Conservation (phyloP, 768 basidiomycete genomes). For the Pisolithus tinctorius region DNA sequence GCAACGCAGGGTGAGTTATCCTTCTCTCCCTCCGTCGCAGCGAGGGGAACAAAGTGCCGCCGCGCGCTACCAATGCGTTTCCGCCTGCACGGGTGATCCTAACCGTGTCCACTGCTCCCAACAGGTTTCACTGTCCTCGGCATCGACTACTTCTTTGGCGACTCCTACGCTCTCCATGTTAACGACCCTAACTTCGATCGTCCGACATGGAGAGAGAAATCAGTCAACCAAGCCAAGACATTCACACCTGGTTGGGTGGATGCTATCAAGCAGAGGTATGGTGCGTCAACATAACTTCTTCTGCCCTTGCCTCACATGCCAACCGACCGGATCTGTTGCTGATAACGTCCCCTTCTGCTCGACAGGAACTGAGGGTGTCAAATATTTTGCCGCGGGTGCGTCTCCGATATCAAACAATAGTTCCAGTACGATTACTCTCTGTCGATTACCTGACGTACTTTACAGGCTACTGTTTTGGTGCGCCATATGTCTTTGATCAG, state of each 20-base stretch:
- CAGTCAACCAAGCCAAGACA: slow-evolving; percentile 30
- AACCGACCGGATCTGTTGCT: not conserved
- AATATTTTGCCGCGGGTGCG: slow-evolving; percentile 43
- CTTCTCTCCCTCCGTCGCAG: not conserved
- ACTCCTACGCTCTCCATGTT: slow-evolving; percentile 38
- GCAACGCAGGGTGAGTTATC: slow-evolving; percentile 44
- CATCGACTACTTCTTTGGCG: slow-evolving; percentile 60
- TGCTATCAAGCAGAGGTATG: slow-evolving; percentile 42
- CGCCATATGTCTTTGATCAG: slow-evolving; percentile 42
- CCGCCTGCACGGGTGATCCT: not conserved
- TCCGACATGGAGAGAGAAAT: slow-evolving; percentile 35
- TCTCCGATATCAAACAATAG: not conserved
- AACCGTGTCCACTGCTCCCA: not conserved
- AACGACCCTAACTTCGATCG: slow-evolving; percentile 33
- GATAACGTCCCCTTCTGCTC: not conserved
- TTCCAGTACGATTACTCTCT: not conserved
- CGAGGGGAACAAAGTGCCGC: not conserved
- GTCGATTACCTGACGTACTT: not conserved
- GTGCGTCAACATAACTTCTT: slow-evolving; percentile 17
- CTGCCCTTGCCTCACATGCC: no score
- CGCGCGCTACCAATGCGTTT: not conserved
- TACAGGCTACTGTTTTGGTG: slow-evolving; percentile 55
- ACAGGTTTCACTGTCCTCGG: slow-evolving; percentile 54
- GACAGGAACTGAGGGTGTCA: slow-evolving; percentile 21
- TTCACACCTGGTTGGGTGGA: slow-evolving; percentile 46